phyloP scores from a whole-genome alignment of 805 yeast genomes.

The Schwanniomyces occidentalis region DNA sequence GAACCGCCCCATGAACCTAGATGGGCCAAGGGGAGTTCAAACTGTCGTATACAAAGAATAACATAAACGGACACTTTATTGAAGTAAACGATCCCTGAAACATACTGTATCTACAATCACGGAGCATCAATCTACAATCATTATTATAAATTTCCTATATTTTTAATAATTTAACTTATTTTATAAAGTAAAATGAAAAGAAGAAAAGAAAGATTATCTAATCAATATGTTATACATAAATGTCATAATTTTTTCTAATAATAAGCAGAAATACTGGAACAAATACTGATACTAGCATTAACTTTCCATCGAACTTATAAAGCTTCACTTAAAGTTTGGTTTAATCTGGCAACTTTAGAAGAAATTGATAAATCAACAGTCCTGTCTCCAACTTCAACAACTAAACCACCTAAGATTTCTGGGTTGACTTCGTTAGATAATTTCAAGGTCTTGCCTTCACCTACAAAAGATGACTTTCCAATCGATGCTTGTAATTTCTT shows the following conservation, averaged over 20 bases:
- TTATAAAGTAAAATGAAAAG: conserved; percentile 4
- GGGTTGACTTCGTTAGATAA: conserved; percentile 82
- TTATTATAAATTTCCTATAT: no score
- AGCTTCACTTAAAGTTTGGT: conserved; percentile 84
- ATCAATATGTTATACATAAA: conserved; percentile 4
- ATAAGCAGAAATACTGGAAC: conserved; percentile 1
- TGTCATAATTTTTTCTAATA: conserved; percentile 4
- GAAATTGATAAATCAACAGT: conserved; percentile 92
- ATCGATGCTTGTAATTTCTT: conserved; percentile 78
- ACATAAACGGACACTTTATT: no score
- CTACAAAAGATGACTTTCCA: conserved; percentile 76
- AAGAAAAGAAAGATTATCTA: conserved; percentile 5
- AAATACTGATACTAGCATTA: no score
- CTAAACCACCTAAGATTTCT: conserved; percentile 91
- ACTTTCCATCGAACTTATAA: conserved; percentile 48
- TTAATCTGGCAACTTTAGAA: conserved; percentile 81
- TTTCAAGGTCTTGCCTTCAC: conserved; percentile 82
- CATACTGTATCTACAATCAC: no score
- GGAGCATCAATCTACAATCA: no score
- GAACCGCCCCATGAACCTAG: no score
- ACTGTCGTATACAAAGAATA: no score
- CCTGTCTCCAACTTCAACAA: conserved; percentile 95
- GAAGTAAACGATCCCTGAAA: no score
- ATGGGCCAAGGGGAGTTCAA: no score
- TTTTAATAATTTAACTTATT: conserved; percentile 3